Conservation (phyloP, 2,329 filamentous ascomycete genomes). For the Plectosphaerella plurivora region DNA sequence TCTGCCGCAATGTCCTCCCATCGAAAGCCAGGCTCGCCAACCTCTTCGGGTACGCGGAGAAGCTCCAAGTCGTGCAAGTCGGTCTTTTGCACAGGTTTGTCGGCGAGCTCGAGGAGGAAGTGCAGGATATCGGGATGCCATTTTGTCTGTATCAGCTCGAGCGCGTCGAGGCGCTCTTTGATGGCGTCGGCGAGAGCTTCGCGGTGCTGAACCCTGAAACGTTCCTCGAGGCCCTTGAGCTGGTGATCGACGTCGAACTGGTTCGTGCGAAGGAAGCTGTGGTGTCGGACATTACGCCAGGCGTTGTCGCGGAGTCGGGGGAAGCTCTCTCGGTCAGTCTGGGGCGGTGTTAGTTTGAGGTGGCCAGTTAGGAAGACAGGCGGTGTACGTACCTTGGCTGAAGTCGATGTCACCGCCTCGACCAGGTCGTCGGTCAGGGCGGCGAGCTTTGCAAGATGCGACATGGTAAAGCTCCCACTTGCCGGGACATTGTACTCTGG, state of each 20-base stretch:
- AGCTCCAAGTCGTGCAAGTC: slow-evolving; percentile 58
- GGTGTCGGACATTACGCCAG: slow-evolving; percentile 46
- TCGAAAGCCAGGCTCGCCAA: slow-evolving; percentile 48
- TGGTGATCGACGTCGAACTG: slow-evolving; percentile 67
- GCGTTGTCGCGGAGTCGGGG: slow-evolving; percentile 42
- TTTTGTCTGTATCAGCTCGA: slow-evolving; percentile 50
- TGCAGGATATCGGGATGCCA: slow-evolving; percentile 78
- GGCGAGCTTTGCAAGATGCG: slow-evolving; percentile 61
- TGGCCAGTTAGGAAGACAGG: neutral
- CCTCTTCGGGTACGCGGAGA: slow-evolving; percentile 39
- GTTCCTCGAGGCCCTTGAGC: slow-evolving; percentile 74
- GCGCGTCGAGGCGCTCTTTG: slow-evolving; percentile 49
- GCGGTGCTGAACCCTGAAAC: slow-evolving; percentile 74
- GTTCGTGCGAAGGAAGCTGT: slow-evolving; percentile 63
- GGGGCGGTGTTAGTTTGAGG: neutral
- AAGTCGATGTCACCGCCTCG: slow-evolving; percentile 53
- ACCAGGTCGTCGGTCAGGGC: slow-evolving; percentile 69
- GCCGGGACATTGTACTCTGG: neutral
- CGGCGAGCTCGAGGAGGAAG: slow-evolving; percentile 74
- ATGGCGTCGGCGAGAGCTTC: slow-evolving; percentile 76
- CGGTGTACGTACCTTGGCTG: slow-evolving; percentile 38
- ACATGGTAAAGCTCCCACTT: slow-evolving; percentile 51
- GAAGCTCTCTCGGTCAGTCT: slow-evolving; percentile 30
- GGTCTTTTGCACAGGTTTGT: slow-evolving; percentile 70
- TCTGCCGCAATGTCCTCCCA: slow-evolving; percentile 79